Conservation (phyloP, 495 filamentous ascomycete genomes). For the Penicillium desertorum region DNA sequence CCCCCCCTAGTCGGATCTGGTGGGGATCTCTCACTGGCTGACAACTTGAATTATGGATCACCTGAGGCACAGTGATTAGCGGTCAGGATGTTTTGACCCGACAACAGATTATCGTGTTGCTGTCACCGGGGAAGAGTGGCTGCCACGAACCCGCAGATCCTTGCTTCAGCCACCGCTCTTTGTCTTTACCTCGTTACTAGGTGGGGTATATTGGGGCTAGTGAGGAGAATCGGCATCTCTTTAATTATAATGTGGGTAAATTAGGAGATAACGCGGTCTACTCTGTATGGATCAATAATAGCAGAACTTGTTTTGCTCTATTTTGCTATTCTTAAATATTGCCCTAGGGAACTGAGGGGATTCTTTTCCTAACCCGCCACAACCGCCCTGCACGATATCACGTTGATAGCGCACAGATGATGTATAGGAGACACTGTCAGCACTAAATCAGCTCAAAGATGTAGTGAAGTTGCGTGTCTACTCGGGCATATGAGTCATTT, state of each 20-base stretch:
- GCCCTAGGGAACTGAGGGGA: not conserved
- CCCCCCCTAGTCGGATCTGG: slow-evolving; percentile 6
- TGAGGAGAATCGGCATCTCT: not conserved
- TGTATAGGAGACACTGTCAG: slow-evolving; percentile 3
- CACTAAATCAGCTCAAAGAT: not conserved
- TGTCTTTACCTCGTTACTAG: not conserved
- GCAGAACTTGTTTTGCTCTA: slow-evolving; percentile 1
- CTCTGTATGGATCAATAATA: not conserved
- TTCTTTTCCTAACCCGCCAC: slow-evolving; percentile 23
- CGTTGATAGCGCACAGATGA: slow-evolving; percentile 13
- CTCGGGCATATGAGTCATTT: not conserved
- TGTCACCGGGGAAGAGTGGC: slow-evolving; percentile 5
- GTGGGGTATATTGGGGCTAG: slow-evolving; percentile 7
- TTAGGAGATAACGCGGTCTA: slow-evolving; percentile 13
- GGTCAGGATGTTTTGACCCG: slow-evolving; percentile 3
- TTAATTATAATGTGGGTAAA: not conserved
- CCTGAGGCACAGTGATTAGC: slow-evolving; percentile 1
- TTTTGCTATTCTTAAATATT: not conserved
- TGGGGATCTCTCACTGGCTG: slow-evolving; percentile 5
- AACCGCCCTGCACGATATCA: slow-evolving; percentile 28
- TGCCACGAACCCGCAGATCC: slow-evolving; percentile 10
- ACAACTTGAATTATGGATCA: not conserved
- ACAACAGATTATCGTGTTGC: not conserved
- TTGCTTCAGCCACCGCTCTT: slow-evolving; percentile 18
- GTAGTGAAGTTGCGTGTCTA: not conserved